phyloP scores from a whole-genome alignment of 2,329 filamentous ascomycete species.

The Pyrenophora seminiperda region DNA sequence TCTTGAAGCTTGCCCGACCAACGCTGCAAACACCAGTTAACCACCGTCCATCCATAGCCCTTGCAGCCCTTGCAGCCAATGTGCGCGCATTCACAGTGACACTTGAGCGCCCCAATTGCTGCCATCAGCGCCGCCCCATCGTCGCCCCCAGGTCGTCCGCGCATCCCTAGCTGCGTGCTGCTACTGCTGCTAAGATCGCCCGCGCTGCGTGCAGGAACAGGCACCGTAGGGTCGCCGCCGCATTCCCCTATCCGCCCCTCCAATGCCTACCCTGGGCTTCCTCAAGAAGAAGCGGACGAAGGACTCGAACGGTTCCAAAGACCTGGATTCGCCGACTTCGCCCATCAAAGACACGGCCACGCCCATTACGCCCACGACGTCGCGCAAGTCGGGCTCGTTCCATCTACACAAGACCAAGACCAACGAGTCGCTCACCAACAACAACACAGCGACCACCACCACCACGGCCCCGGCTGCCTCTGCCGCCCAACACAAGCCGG shows the following conservation, averaged over 20 bases:
- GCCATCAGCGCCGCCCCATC: conserved; percentile 2
- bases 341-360: conserved; percentile 62
- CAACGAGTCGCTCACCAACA: conserved; percentile 33
- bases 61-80: not conserved
- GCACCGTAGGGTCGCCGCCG: conserved; percentile 27
- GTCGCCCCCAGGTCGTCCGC: not conserved
- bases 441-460: conserved; percentile 10
- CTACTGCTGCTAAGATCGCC: conserved; percentile 12
- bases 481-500: conserved; percentile 37
- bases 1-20: conserved; percentile 5
- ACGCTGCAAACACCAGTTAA: conserved; percentile 9
- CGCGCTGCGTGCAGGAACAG: conserved; percentile 13
- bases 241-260: conserved; percentile 32
- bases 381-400: conserved; percentile 39
- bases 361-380: conserved; percentile 44
- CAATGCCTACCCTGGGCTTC: conserved; percentile 93
- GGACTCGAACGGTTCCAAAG: conserved; percentile 69
- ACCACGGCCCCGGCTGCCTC: conserved; percentile 17
- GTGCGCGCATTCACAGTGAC: conserved; percentile 5
- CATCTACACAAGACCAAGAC: conserved; percentile 38
- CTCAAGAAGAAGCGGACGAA: conserved; percentile 99
- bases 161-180: conserved; percentile 7
- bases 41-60: conserved; percentile 1
- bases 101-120: conserved; percentile 10
- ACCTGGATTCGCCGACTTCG: conserved; percentile 69